Evolutionary conservation across 352 stramenopile species (phyloP).

Genomic region (Pythium biforme): DNA sequence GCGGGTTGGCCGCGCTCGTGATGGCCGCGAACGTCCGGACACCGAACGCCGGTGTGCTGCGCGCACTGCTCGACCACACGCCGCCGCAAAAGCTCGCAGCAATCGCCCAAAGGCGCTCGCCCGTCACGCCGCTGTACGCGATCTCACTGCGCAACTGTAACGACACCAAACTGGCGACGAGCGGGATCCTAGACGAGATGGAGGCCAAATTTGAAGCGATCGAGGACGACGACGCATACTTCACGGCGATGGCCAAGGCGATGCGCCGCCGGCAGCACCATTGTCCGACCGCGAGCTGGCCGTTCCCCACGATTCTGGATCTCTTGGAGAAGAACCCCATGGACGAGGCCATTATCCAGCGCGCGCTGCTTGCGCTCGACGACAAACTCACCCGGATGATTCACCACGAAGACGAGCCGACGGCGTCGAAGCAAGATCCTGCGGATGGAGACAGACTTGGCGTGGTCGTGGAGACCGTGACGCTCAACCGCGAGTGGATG

Average conservation of each 20-base stretch:
- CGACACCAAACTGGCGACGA: conserved; percentile 24
- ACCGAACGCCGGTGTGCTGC: conserved; percentile 35
- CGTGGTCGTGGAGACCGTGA: conserved; percentile 43
- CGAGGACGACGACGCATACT: conserved; percentile 55
- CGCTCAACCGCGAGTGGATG: conserved; percentile 48
- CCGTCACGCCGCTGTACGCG: conserved; percentile 51
- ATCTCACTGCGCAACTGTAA: conserved; percentile 38
- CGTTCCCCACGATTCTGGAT: conserved; percentile 45
- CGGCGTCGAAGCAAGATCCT: neutral
- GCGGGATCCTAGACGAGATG: conserved; percentile 28
- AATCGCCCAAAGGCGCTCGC: conserved; percentile 1
- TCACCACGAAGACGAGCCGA: conserved; percentile 6
- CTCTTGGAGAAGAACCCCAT: conserved; percentile 60
- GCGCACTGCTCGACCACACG: conserved; percentile 37
- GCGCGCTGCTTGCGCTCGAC: conserved; percentile 57
- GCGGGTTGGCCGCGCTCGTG: conserved; percentile 41
- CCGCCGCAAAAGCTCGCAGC: conserved; percentile 25
- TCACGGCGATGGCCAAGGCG: conserved; percentile 53
- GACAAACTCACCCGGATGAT: conserved; percentile 50
- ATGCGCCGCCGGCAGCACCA: conserved; percentile 52
- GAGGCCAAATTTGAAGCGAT: conserved; percentile 49
- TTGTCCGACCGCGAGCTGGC: conserved; percentile 49
- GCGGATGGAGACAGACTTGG: neutral
- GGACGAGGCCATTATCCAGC: conserved; percentile 59
- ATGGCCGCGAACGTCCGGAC: conserved; percentile 35